Base-by-base conservation (phyloP, 2,329 filamentous ascomycete genomes). In the Colletotrichum kahawae region DNA sequence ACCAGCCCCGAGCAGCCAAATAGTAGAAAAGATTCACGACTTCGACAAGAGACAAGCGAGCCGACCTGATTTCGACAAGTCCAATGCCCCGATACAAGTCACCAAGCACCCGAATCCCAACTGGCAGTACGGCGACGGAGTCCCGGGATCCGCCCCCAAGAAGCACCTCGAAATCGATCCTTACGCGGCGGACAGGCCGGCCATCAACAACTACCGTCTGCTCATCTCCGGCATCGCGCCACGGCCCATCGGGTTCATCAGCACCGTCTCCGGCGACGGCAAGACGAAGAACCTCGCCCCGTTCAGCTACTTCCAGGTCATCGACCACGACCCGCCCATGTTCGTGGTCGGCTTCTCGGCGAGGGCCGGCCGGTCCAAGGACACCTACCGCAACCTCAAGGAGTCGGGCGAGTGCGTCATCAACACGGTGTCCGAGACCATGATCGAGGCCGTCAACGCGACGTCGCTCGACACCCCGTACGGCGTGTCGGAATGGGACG, bases 391-490 rank as follows among this genome's bases (percentile, higher is more conserved):
- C 79, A 97, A 98, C 82, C 85, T 98, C 70, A 80, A 89, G 13
- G 93, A 93, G 36, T 92, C 90, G 0, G 86, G 89, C 59, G 95
- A 98, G 85, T 96, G 94, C 84, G 91, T 92, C 73, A 93, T 98
- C 85, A 98, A 97, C 85, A 94, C 98, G 80, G 94, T 98, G 80
- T 92, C 90, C 9, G 95, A 98, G 85, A 90, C 93, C 81, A 97
- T 93, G 81, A 81, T 97, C 80, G 95, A 98, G 86, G 96, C 96
- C 0, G 95, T 95, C 64, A 98, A 98, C 83, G 89, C 92, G 21
- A 91, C 93, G 5, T 90, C 90, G 59, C 91, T 97, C 79, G 94
- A 98, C 82, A 91, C 94, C 0, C 96, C 96, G 0, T 92, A 92
- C 76, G 95, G 93, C 1, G 86, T 91, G 1, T 94, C 92, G 1